Evolutionary conservation across 352 stramenopile species (phyloP).

Genomic region (Phytophthora multivora): DNA sequence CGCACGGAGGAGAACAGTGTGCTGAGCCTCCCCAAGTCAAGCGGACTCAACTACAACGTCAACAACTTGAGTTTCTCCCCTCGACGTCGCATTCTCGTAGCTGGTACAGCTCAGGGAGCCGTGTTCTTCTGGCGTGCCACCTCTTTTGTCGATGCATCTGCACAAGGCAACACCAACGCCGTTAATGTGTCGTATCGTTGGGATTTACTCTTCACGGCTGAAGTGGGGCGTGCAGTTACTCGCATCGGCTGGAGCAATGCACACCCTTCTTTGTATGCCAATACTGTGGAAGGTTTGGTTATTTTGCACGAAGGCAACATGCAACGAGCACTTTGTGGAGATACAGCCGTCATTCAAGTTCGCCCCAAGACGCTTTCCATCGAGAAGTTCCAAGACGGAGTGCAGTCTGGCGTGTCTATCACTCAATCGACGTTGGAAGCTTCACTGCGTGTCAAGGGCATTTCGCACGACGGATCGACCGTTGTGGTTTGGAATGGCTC

Average conservation of each 20-base stretch:
- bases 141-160: constrained; percentile 33
- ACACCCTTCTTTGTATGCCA: constrained; percentile 69
- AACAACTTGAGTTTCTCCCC: constrained; percentile 90
- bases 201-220: constrained; percentile 67
- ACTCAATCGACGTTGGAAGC: constrained; percentile 68
- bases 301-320: constrained; percentile 89
- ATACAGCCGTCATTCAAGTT: constrained; percentile 88
- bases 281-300: constrained; percentile 71
- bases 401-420: constrained; percentile 46
- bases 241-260: constrained; percentile 75
- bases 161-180: constrained; percentile 7
- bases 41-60: constrained; percentile 63
- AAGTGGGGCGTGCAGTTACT: constrained; percentile 52
- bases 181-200: constrained; percentile 57
- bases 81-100: constrained; percentile 84
- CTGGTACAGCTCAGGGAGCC: constrained; percentile 83
- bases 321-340: constrained; percentile 75
- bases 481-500: constrained; percentile 88
- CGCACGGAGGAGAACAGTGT: constrained; percentile 92
- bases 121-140: constrained; percentile 92
- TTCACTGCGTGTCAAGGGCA: constrained; percentile 79
- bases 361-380: constrained; percentile 72
- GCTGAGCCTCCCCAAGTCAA: constrained; percentile 72
- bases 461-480: constrained; percentile 78
- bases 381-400: constrained; percentile 76